Percentiles rank a stretch among this genome's conserved stretches.
Evolutionary conservation across 768 basidiomycete genomes (phyloP).

Genomic region (Ramaria rubella): DNA sequence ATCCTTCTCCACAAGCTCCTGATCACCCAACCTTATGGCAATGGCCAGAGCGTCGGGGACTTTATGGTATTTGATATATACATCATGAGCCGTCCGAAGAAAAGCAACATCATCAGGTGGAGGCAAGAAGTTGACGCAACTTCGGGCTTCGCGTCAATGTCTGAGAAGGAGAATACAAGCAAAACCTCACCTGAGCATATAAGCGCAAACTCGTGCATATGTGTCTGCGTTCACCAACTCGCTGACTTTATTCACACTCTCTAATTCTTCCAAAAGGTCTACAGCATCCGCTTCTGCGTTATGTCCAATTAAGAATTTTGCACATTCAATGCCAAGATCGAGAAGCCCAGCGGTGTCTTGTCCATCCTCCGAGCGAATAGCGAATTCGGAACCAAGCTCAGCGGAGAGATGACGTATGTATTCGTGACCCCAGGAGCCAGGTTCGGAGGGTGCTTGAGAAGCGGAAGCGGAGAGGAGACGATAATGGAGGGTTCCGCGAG

Average conservation of each 20-base stretch:
- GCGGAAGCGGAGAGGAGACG: constrained; percentile 73
- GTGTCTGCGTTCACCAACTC: constrained; percentile 82
- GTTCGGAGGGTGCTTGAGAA: constrained; percentile 68
- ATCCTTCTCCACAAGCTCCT: constrained; percentile 74
- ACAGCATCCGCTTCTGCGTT: constrained; percentile 99
- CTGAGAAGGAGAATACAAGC: neutral
- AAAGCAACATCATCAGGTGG: constrained; percentile 91
- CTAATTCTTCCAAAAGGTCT: constrained; percentile 88
- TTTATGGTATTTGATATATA: constrained; percentile 81
- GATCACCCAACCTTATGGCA: constrained; percentile 78
- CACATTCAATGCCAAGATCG: constrained; percentile 73
- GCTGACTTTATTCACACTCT: constrained; percentile 75
- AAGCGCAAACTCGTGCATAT: constrained; percentile 83
- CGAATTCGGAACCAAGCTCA: constrained; percentile 92
- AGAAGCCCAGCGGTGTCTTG: constrained; percentile 59
- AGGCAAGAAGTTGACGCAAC: constrained; percentile 84
- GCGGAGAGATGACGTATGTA: constrained; percentile 96
- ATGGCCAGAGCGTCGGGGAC: constrained; percentile 89
- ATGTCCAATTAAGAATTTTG: constrained; percentile 82
- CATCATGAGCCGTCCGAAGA: constrained; percentile 78
- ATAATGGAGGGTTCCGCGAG: constrained; percentile 91
- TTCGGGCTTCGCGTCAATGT: constrained; percentile 22
- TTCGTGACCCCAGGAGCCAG: constrained; percentile 98
- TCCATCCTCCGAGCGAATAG: constrained; percentile 50
- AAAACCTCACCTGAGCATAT: constrained; percentile 79